Percentiles rank a stretch among this genome's conserved stretches.
Conservation (phyloP, 495 filamentous ascomycete species). For the Aspergillus baeticus region DNA sequence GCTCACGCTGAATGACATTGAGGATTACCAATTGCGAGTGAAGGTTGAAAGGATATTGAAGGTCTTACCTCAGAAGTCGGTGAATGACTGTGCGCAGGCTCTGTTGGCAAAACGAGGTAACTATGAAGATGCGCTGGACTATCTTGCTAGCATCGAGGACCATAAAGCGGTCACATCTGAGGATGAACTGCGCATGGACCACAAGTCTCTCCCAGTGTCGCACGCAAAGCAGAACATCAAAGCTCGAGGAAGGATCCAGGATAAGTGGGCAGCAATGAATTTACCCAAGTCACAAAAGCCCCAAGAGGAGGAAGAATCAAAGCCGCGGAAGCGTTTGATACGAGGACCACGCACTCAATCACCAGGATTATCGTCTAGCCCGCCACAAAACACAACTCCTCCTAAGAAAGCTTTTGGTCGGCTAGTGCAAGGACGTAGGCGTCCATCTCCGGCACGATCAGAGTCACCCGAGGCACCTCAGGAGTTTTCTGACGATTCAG, state of each 20-base stretch:
- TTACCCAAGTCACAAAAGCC: constrained; percentile 21
- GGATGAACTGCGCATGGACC: constrained; percentile 35
- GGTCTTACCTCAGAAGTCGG: constrained; percentile 50
- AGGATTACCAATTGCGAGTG: constrained; percentile 46
- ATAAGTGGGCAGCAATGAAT: constrained; percentile 58
- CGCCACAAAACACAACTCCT: constrained; percentile 24
- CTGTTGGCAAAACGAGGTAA: constrained; percentile 53
- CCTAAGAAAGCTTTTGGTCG: constrained; percentile 45
- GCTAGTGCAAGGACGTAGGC: constrained; percentile 59
- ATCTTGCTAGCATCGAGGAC: constrained; percentile 36
- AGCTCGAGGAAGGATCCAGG: constrained; percentile 55
- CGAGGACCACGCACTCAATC: constrained; percentile 35
- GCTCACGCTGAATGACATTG: constrained; percentile 53
- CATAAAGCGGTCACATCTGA: constrained; percentile 29
- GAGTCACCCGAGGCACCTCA: constrained; percentile 37
- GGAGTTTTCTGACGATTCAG: constrained; percentile 54
- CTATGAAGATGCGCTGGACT: constrained; percentile 57
- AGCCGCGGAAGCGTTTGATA: constrained; percentile 40
- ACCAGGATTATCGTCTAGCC: constrained; percentile 22
- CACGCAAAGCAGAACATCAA: constrained; percentile 60
- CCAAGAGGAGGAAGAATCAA: constrained; percentile 25
- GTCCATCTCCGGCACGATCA: constrained; percentile 43
- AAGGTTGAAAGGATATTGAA: constrained; percentile 57
- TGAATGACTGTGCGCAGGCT: constrained; percentile 52
- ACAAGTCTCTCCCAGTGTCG: constrained; percentile 16